These are phyloP conservation scores for Ascochyta pisi DNA, from an alignment of 2,329 filamentous ascomycete genomes.

Conservation along the genomic window DNA sequence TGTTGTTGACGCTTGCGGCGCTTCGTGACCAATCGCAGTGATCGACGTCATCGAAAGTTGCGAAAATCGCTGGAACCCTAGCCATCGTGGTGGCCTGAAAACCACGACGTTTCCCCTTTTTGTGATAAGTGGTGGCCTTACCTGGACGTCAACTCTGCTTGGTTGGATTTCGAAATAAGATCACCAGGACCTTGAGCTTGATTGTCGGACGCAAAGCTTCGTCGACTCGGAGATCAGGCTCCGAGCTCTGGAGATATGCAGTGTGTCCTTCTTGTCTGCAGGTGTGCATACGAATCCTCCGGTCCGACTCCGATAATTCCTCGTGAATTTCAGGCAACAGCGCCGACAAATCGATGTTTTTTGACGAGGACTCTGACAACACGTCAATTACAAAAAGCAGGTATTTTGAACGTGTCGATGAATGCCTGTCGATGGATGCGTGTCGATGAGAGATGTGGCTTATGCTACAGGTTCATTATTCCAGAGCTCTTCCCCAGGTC, in stretches of 20 bases:
- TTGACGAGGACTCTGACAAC: not conserved
- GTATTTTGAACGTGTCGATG: not conserved
- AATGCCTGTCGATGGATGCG: too few relatives aligned
- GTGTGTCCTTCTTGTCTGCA: not conserved
- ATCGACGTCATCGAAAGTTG: conserved; percentile 4
- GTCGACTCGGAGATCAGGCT: not conserved
- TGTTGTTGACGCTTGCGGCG: not conserved
- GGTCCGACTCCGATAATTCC: not conserved
- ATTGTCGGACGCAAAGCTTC: not conserved
- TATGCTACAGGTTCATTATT: too few relatives aligned
- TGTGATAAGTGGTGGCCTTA: not conserved
- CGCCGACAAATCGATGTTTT: not conserved
- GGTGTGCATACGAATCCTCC: not conserved
- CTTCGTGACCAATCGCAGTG: conserved; percentile 2
- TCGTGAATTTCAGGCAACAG: not conserved
- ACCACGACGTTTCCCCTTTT: not conserved
- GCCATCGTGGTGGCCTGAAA: conserved; percentile 8
- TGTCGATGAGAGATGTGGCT: too few relatives aligned
- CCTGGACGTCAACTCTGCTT: not conserved
- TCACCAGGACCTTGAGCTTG: not conserved
- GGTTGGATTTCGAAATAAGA: not conserved
- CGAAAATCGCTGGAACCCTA: not conserved
- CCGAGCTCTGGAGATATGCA: not conserved
- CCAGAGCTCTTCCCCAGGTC: too few relatives aligned
- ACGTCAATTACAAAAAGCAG: not conserved